Conservation (phyloP, 1,284 basidiomycete species). For the Puccinia coronata region DNA sequence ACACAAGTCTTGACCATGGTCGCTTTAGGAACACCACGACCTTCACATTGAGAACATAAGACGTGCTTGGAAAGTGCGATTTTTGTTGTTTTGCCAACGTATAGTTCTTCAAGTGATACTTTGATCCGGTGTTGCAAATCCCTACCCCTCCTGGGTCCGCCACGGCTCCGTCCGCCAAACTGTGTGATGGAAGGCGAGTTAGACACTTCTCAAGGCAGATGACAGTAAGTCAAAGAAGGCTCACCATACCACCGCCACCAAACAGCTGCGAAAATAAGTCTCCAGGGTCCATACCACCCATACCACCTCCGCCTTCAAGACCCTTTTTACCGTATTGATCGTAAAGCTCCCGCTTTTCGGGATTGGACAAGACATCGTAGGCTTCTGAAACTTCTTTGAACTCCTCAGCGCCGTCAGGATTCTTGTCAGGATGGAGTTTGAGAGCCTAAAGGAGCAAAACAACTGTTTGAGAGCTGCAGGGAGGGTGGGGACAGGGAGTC, state of each 20-base stretch:
- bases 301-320: conserved; percentile 68
- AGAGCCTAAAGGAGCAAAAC: conserved; percentile 67
- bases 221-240: neutral
- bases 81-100: conserved; percentile 98
- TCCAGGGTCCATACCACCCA: conserved; percentile 86
- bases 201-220: neutral
- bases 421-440: conserved; percentile 87
- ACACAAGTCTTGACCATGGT: conserved; percentile 83
- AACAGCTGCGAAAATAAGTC: conserved; percentile 98
- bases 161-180: conserved; percentile 65
- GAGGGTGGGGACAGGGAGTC: conserved; percentile 9
- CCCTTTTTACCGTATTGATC: conserved; percentile 94
- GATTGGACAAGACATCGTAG: conserved; percentile 90
- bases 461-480: conserved; percentile 10
- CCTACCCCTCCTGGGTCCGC: conserved; percentile 93
- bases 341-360: conserved; percentile 80
- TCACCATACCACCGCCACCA: conserved; percentile 67
- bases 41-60: conserved; percentile 89
- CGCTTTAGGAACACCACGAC: conserved; percentile 89
- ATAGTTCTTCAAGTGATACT: conserved; percentile 94
- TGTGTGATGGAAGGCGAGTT: conserved; percentile 60
- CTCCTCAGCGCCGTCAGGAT: conserved; percentile 67
- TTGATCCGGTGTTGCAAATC: conserved; percentile 96
- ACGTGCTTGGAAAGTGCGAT: conserved; percentile 94
- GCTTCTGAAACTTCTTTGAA: conserved; percentile 94